Base-by-base conservation (phyloP, 2,329 filamentous ascomycete species). In the Fusarium sp. region DNA sequence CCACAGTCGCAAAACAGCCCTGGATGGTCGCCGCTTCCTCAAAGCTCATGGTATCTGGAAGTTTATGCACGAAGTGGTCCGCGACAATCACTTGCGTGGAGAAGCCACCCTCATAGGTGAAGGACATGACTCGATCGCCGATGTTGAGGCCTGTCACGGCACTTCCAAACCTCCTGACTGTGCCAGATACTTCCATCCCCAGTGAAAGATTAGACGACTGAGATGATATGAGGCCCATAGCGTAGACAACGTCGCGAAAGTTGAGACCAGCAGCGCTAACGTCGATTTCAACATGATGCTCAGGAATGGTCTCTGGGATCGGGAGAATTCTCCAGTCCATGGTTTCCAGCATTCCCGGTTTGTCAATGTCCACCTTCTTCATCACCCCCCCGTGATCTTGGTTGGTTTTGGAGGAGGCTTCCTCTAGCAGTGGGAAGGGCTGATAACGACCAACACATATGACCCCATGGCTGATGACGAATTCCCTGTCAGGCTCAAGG, bases 31-130 rank as follows among this genome's bases (percentile, higher is more conserved):
- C 80, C 0, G 81, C 84, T 4, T 79, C 77, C 8, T 80, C 80
- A 11, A 83, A 84, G 2, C 69, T 72, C 75, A 86, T 76, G 9
- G 52, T 20, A 0, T 81, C 79, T 0, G 84, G 83, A 8, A 87
- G 83, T 7, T 78, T 76, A n/a, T 45, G 52, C 2, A 75, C 57
- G n/a, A 61, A 65, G 27, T 69, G 43, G 14, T 69, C 67, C 0
- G 61, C 35, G 0, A 56, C 64, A 1, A 35, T 59, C 14, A 73
- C 64, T 27, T 71, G 65, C 1, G 69, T 71, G 1, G 63, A 56
- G 39, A 77, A 37, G 29, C 64, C 70, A 20, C 69, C 65, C 1
- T 35, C 33, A 4, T 64, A 18, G 1, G 64, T 57, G 7, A 65
- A 20, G 29, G 67, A 59, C 60, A 70, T 69, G 27, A 81, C 74